Evolutionary conservation across 2,329 filamentous ascomycete genomes (phyloP).

Genomic region (Colletotrichum orchidophilum): DNA sequence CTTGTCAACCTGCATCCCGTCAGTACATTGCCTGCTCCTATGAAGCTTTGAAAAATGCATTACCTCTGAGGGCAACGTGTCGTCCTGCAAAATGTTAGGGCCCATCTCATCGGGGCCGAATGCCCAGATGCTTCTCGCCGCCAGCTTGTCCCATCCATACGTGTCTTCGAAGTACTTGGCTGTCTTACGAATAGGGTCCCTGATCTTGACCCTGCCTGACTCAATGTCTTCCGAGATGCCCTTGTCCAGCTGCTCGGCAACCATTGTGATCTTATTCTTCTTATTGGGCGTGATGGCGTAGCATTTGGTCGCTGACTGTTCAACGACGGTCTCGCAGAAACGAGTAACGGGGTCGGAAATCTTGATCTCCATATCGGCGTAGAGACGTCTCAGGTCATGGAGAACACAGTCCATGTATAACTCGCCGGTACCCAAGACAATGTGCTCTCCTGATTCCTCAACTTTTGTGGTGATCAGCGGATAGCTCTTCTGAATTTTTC

Average conservation of each 20-base stretch:
- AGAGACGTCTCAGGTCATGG: conserved; percentile 91
- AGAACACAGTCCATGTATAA: conserved; percentile 99
- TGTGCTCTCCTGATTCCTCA: conserved; percentile 96
- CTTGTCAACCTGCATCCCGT: conserved; percentile 78
- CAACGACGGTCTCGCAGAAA: conserved; percentile 97
- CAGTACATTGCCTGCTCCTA: conserved; percentile 17
- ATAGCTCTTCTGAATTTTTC: conserved; percentile 98
- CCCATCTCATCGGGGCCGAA: conserved; percentile 96
- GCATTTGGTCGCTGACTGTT: conserved; percentile 97
- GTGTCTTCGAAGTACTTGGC: conserved; percentile 98
- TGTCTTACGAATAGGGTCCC: conserved; percentile 90
- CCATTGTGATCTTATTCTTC: conserved; percentile 99
- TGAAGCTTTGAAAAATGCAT: conserved; percentile 41
- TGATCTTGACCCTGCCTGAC: conserved; percentile 87
- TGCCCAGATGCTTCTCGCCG: conserved; percentile 95
- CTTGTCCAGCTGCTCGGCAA: conserved; percentile 93
- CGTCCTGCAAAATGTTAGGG: conserved; percentile 95
- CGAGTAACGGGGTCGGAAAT: conserved; percentile 97
- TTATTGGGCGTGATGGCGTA: conserved; percentile 98
- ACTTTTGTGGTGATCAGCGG: conserved; percentile 96
- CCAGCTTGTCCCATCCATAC: conserved; percentile 96
- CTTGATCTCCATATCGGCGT: conserved; percentile 99
- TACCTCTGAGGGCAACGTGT: conserved; percentile 89
- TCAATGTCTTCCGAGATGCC: conserved; percentile 97
- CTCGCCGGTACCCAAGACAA: conserved; percentile 94